Percentiles rank a stretch among this genome's conserved stretches.
Conservation (phyloP, 2,329 filamentous ascomycete genomes). For the Diatrype stigma region DNA sequence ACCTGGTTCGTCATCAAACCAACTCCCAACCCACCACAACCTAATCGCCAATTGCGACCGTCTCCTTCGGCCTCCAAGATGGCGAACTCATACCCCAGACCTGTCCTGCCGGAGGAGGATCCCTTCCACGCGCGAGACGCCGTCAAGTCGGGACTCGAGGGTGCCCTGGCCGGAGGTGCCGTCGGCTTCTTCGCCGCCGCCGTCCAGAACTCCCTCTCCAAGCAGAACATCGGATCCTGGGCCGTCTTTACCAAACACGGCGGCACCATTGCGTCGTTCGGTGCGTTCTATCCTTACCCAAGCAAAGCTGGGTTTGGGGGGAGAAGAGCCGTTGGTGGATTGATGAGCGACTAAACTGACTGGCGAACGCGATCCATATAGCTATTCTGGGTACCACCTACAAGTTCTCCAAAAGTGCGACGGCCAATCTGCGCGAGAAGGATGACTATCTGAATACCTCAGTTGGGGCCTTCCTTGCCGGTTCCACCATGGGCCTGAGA, state of each 20-base stretch:
- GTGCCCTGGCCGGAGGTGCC: constrained; percentile 59
- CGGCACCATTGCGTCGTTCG: constrained; percentile 63
- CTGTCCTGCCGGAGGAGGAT: constrained; percentile 31
- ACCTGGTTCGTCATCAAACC: too few species aligned
- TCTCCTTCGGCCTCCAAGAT: constrained; percentile 24
- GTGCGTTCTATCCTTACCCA: too few species aligned
- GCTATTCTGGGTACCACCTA: constrained; percentile 72
- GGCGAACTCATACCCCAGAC: constrained; percentile 27
- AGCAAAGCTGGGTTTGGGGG: too few species aligned
- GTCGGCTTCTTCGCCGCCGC: constrained; percentile 70
- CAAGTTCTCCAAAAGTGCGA: constrained; percentile 69
- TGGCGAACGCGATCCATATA: constrained; percentile 30
- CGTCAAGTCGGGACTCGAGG: constrained; percentile 61
- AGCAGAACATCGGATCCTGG: constrained; percentile 74
- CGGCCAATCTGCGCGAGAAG: constrained; percentile 81
- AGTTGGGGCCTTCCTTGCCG: constrained; percentile 72
- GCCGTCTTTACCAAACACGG: constrained; percentile 78
- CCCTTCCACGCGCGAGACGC: constrained; percentile 72
- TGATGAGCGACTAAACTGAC: constrained; percentile 8
- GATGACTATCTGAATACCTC: constrained; percentile 74
- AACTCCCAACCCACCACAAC: not conserved
- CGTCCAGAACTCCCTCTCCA: constrained; percentile 81
- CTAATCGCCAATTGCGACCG: constrained; percentile 12
- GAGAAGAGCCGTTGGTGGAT: too few species aligned
- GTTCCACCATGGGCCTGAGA: constrained; percentile 66